These are phyloP conservation scores for Cytospora leucostoma DNA, from an alignment of 2,329 filamentous ascomycete genomes.

Conservation along the genomic window DNA sequence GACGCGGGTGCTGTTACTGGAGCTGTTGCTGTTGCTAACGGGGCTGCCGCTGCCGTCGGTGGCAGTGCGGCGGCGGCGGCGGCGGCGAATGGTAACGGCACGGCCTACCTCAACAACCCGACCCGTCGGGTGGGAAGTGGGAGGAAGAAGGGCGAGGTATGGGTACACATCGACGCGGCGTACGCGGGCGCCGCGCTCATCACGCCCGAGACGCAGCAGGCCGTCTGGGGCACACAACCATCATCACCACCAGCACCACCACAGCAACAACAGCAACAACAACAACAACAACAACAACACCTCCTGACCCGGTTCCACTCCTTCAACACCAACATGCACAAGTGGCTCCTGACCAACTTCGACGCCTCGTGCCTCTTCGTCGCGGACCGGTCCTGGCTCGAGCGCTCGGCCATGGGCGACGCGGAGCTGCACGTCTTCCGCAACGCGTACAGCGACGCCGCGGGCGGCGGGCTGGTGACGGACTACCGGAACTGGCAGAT, in stretches of 20 bases:
- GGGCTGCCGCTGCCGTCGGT: not conserved
- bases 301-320: conserved; percentile 75
- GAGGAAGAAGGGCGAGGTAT: conserved; percentile 55
- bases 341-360: conserved; percentile 95
- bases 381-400: conserved; percentile 73
- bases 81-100: not conserved
- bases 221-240: conserved; percentile 25
- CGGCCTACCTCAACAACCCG: too few relatives aligned
- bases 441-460: conserved; percentile 73
- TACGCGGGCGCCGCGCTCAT: conserved; percentile 87
- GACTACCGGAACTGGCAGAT: conserved; percentile 99
- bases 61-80: conserved; percentile 9
- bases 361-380: conserved; percentile 83
- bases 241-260: too few relatives aligned
- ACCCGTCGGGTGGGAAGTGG: conserved; percentile 1
- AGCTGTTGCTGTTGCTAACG: too few relatives aligned
- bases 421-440: conserved; percentile 67
- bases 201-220: conserved; percentile 71
- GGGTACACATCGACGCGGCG: conserved; percentile 93
- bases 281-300: conserved; percentile 37
- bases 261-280: too few relatives aligned
- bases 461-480: conserved; percentile 81
- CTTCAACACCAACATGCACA: conserved; percentile 96
- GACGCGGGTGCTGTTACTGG: too few relatives aligned
- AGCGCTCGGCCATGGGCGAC: conserved; percentile 66